These are phyloP conservation scores for Mortierella sp. DNA, from an alignment of 371 early-diverging fungal genomes.

Conservation along the genomic window DNA sequence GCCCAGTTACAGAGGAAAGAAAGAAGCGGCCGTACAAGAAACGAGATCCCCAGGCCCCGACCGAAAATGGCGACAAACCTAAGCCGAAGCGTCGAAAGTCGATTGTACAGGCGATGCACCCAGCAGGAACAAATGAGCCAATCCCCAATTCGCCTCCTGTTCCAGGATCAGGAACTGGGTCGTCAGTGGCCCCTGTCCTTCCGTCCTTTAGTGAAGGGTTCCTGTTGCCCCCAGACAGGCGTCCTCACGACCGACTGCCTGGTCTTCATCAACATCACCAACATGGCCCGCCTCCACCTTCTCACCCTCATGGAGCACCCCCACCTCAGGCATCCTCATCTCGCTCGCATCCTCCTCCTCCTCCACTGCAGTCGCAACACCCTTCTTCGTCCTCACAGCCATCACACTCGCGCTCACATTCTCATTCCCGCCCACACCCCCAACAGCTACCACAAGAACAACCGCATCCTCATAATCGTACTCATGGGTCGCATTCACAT, in stretches of 20 bases:
- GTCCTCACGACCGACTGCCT: conserved; percentile 11
- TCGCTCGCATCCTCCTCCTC: not conserved
- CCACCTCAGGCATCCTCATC: not conserved
- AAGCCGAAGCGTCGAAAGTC: conserved; percentile 48
- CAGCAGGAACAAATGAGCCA: not conserved
- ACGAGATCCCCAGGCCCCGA: conserved; percentile 20
- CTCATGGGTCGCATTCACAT: not conserved
- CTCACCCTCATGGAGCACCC: conserved; percentile 6
- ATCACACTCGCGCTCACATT: conserved; percentile 13
- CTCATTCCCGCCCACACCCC: conserved; percentile 5
- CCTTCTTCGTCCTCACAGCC: conserved; percentile 6
- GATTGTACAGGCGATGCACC: conserved; percentile 9
- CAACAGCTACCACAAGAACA: not conserved
- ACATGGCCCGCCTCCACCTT: conserved; percentile 8
- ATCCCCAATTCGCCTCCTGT: not conserved
- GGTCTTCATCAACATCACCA: conserved; percentile 9
- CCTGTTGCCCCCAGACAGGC: conserved; percentile 28
- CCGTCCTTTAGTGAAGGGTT: conserved; percentile 54
- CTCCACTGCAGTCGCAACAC: conserved; percentile 1
- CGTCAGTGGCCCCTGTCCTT: conserved; percentile 2
- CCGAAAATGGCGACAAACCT: conserved; percentile 34
- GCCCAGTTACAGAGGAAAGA: conserved; percentile 27
- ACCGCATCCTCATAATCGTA: not conserved
- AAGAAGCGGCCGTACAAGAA: conserved; percentile 48
- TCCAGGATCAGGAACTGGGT: not conserved